Evolutionary conservation across 2,329 filamentous ascomycete genomes (phyloP).

Genomic region (Botrytis hyacinthi): DNA sequence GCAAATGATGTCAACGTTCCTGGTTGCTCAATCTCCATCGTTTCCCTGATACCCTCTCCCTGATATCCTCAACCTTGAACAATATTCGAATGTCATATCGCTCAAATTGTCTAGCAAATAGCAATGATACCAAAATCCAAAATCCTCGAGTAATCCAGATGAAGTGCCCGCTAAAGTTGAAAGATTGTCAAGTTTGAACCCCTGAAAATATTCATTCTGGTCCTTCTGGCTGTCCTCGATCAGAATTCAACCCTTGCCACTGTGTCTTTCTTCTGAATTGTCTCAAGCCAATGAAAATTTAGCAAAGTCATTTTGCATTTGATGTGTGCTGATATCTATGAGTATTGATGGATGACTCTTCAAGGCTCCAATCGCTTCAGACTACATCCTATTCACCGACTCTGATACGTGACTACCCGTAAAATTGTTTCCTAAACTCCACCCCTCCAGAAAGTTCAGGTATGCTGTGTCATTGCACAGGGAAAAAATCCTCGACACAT

Average conservation of each 20-base stretch:
- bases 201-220: neutral
- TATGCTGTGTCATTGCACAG: neutral
- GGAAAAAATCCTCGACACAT: neutral
- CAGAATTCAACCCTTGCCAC: neutral
- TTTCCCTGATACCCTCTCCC: neutral
- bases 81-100: neutral
- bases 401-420: neutral
- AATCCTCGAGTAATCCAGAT: too few relatives aligned
- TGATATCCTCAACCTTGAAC: neutral
- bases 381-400: neutral
- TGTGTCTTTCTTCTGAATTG: neutral
- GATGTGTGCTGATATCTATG: neutral
- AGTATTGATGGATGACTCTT: neutral
- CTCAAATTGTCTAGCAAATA: neutral
- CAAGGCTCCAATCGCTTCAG: neutral
- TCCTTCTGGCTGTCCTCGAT: neutral
- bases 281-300: neutral
- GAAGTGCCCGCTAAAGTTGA: too few relatives aligned
- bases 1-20: neutral
- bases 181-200: neutral
- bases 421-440: neutral
- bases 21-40: neutral
- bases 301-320: neutral
- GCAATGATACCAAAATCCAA: neutral
- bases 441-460: neutral